Conservation (phyloP, 345 rosid species). For the Syzygium aromaticum region DNA sequence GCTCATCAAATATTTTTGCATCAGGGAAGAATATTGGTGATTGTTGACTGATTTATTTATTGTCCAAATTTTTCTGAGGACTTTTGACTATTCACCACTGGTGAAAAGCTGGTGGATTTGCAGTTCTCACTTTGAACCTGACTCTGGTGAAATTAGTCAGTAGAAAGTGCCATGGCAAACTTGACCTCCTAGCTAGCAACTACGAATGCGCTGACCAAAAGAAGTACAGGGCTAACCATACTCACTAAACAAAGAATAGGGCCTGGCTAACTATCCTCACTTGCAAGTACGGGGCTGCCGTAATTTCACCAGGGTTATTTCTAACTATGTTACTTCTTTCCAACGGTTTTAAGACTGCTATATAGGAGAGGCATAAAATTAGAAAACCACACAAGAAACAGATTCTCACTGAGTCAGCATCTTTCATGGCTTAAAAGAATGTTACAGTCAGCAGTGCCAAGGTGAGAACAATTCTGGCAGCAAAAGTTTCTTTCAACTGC, state of each 20-base stretch:
- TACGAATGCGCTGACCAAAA: slow-evolving; percentile 44
- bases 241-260: slow-evolving; percentile 44
- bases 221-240: slow-evolving; percentile 47
- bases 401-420: slow-evolving; percentile 49
- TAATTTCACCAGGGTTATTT: slow-evolving; percentile 32
- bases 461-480: slow-evolving; percentile 74
- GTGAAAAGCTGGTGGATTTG: not conserved
- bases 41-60: not conserved
- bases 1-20: not conserved
- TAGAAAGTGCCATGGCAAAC: not conserved
- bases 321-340: slow-evolving; percentile 8
- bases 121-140: too few relatives aligned
- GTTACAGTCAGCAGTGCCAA: slow-evolving; percentile 66
- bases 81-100: not conserved
- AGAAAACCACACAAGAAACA: not conserved
- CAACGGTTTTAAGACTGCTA: not conserved
- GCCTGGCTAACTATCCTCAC: slow-evolving; percentile 84
- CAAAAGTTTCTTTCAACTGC: slow-evolving; percentile 70
- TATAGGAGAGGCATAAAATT: not conserved
- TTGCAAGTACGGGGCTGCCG: slow-evolving; percentile 78
- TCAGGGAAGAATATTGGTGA: not conserved
- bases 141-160: not conserved
- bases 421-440: slow-evolving; percentile 70
- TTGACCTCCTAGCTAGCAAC: slow-evolving; percentile 41
- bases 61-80: not conserved